Base-by-base conservation (phyloP, 2,329 filamentous ascomycete species). In the Neofusicoccum sp. region DNA sequence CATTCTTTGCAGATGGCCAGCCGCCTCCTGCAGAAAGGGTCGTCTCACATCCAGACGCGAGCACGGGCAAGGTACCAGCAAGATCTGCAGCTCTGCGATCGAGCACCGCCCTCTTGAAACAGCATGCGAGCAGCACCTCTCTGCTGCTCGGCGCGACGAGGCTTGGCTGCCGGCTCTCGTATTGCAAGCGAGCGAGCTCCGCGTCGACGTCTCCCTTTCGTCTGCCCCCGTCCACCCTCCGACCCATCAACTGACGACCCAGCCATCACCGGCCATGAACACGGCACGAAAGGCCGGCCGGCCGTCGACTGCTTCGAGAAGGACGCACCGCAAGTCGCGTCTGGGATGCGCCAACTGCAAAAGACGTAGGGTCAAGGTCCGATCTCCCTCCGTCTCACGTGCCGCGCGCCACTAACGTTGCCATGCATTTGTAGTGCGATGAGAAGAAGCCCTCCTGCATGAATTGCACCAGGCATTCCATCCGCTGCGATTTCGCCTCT, bases 401-500 rank as follows among this genome's bases (percentile, higher is more conserved):
- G 43, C 56, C 16, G 12, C 39, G 34, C 29, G 29, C 14, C 29
- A 5, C 48, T 52, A 16, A 52, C 22, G 11, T 37, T 5, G 12
- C 14, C 29, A 31, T 48, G 37, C 31, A n/a, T 8, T 1, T 28
- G 3, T n/a, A 60, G 71, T 74, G 72, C 59, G 72, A 74, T 63
- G 72, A 74, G 62, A 65, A 69, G 39, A 69, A 67, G 43, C 72
- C 72, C 1, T 65, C 62, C 7, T 74, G 72, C 61, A 69, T 68
- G 11, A 71, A 71, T 37, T 74, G 72, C 44, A 67, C 70, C 16
- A 71, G 70, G 45, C 71, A 74, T 63, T 67, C 66, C 22, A 66
- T 68, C 2, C 31, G 47, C 14, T 74, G 71, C 65, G 48, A 71
- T 69, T 61, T 74, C n/a, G n/a, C n/a, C 52, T 28, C 36, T 39